Evolutionary conservation across 1,284 basidiomycete genomes (phyloP).

Genomic region (Cryptococcus sp.): DNA sequence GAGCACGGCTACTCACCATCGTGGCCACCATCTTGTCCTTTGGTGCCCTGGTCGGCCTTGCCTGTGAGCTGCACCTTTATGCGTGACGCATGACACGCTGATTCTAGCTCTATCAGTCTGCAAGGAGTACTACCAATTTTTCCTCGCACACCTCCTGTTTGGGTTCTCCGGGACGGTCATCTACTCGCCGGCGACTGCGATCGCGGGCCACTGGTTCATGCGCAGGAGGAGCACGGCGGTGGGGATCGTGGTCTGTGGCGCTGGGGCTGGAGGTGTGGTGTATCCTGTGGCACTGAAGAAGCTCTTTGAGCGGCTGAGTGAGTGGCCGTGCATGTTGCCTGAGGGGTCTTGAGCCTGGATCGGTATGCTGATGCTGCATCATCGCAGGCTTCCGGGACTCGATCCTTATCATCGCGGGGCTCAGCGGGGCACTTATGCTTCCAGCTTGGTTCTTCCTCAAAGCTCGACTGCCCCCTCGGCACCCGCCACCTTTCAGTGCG

Average conservation of each 20-base stretch:
- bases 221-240: slow-evolving; percentile 37
- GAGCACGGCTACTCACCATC: slow-evolving; percentile 29
- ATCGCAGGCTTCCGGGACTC: slow-evolving; percentile 38
- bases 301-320: slow-evolving; percentile 32
- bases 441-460: slow-evolving; percentile 42
- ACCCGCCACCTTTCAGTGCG: slow-evolving; percentile 31
- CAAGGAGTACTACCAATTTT: slow-evolving; percentile 45
- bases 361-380: slow-evolving; percentile 1
- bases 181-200: slow-evolving; percentile 43
- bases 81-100: background rate
- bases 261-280: slow-evolving; percentile 42
- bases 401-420: slow-evolving; percentile 41
- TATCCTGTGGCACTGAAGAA: slow-evolving; percentile 44
- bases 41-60: slow-evolving; percentile 34
- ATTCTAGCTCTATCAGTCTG: slow-evolving; percentile 23
- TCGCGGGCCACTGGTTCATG: slow-evolving; percentile 46
- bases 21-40: slow-evolving; percentile 28
- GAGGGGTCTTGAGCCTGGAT: background rate
- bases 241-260: slow-evolving; percentile 41
- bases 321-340: too few relatives aligned
- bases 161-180: slow-evolving; percentile 37
- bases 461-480: slow-evolving; percentile 37
- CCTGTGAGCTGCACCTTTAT: slow-evolving; percentile 27
- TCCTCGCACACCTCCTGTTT: slow-evolving; percentile 40
- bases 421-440: slow-evolving; percentile 40